Evolutionary conservation across 176 grass and related monocot species (phyloP), one percentile per base, ranked within the genome.

Genomic region (Ananas comosus): DNA sequence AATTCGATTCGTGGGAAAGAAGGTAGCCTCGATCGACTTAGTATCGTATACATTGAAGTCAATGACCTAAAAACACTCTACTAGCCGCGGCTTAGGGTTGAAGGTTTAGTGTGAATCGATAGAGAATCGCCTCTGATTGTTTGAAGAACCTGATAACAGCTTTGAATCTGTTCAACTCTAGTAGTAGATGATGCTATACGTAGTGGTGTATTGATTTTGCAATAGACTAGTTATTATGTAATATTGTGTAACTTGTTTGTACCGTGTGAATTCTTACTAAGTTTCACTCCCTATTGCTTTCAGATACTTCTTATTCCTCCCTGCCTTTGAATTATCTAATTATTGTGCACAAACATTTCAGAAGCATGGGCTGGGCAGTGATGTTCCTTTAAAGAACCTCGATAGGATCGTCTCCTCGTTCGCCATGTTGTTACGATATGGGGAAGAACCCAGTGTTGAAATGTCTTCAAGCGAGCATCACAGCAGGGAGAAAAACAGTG

Each of bases 281-380:
- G 27, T 51, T 51, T 74, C 1, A 21, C 68, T 10, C 56, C 9
- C 29, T 64, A 66, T 19, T 66, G 25, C 16, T 22, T 51, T 11
- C 0, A 13, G 4, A 10, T 33, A 13, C 64, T 10, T 28, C 72
- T 28, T 70, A 73, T 13, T 68, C 24, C 10, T 47, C n/a, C 49
- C 17, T 2, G n/a, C 78, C 0, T 73, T 48, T 71, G 24, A 3
- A 67, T 21, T 8, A 71, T 18, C 51, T 76, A 69, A 83, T 72
- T 25, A 17, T 13, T 76, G 77, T 80, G 50, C 13, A 0, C 63
- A 12, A 49, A 16, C 12, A 49, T 71, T 82, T 71, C 76, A 96
- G 93, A 85, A 81, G 58, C 88, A 96, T 70, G 86, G 93, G 10
- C 71, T 96, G 70, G 88, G 88, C 53, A 96, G 83, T 85, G 86